Evolutionary conservation across 1,284 basidiomycete species (phyloP), one percentile per base, ranked within the genome.

Genomic region (Pascua guehoae): DNA sequence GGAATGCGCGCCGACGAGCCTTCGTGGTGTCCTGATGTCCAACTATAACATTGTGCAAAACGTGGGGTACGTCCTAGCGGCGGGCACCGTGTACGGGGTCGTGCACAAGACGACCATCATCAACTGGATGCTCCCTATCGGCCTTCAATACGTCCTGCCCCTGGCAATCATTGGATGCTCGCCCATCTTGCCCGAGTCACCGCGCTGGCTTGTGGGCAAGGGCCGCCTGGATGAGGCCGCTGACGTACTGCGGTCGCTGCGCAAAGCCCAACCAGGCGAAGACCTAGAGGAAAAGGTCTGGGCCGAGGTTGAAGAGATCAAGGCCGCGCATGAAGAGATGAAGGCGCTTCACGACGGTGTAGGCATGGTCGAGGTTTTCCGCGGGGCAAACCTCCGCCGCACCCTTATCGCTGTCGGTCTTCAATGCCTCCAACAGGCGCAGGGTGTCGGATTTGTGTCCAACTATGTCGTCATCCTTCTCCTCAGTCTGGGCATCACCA

Each of bases 401-500:
- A 60, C 65, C 5, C 36, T 60, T 32, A 50, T 65, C 48, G 47
- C 47, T 15, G 47, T 49, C 15, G 47, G 47, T 53, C 64, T 1
- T 43, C 59, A 5, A 46, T 56, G 11, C 49, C 52, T 5, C 48
- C 8, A 57, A 53, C 17, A 57, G 61, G 12, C 47, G 52, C 8
- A 40, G 45, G 12, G 54, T 63, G n/a, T 43, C 41, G 40, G 44
- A 2, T 47, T 47, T 24, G 8, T 38, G 36, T 50, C 43, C 56
- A 53, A 50, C 36, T 15, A 51, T 5, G 48, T 64, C 49, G 54
- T 58, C 43, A 43, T 57, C 18, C 52, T 69, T 39, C 65, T 74
- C 48, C 63, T 74, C 12, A 61, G 69, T 24, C 69, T 72, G 47
- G 70, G 75, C 16, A 53, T 73, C 12, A 36, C 12, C 15, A 49